phyloP scores from a whole-genome alignment of 352 stramenopile species.

The Phytophthora gonapodyides region DNA sequence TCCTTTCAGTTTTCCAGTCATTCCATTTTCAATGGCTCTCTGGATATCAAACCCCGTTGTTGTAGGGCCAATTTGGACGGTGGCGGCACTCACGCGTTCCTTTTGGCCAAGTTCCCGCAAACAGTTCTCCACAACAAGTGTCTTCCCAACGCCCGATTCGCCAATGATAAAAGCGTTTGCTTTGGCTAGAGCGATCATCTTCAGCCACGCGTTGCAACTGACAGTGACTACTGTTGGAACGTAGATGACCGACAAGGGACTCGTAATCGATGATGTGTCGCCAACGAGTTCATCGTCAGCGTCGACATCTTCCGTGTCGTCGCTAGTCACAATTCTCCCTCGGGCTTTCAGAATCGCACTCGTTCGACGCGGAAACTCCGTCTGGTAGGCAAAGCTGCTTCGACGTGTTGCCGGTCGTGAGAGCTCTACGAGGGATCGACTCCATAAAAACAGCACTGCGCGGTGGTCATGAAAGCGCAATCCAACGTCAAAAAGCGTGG shows the following conservation, averaged over 20 bases:
- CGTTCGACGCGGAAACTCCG: conserved; percentile 29
- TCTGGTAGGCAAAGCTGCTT: conserved; percentile 36
- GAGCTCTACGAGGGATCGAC: conserved; percentile 9
- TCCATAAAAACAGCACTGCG: conserved; percentile 39
- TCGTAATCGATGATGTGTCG: conserved; percentile 30
- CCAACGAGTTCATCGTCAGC: conserved; percentile 24
- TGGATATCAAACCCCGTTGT: conserved; percentile 43
- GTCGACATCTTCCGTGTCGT: conserved; percentile 29
- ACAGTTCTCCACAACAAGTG: conserved; percentile 43
- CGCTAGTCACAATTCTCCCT: conserved; percentile 28
- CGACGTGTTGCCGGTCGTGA: conserved; percentile 13
- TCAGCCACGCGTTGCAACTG: conserved; percentile 43
- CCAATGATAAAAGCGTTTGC: conserved; percentile 55
- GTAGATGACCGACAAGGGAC: conserved; percentile 44
- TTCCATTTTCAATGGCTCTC: conserved; percentile 39
- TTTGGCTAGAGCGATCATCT: conserved; percentile 43
- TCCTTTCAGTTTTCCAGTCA: conserved; percentile 60
- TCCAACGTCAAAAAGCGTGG: conserved; percentile 50
- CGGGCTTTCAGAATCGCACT: conserved; percentile 35
- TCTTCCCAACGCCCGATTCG: conserved; percentile 58
- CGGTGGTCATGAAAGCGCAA: conserved; percentile 41
- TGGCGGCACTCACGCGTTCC: conserved; percentile 39
- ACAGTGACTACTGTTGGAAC: conserved; percentile 49
- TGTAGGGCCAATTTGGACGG: conserved; percentile 38
- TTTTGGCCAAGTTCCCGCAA: conserved; percentile 38